Evolutionary conservation across 805 yeast genomes (phyloP).

Genomic region (Kodamaea neixiangensis): DNA sequence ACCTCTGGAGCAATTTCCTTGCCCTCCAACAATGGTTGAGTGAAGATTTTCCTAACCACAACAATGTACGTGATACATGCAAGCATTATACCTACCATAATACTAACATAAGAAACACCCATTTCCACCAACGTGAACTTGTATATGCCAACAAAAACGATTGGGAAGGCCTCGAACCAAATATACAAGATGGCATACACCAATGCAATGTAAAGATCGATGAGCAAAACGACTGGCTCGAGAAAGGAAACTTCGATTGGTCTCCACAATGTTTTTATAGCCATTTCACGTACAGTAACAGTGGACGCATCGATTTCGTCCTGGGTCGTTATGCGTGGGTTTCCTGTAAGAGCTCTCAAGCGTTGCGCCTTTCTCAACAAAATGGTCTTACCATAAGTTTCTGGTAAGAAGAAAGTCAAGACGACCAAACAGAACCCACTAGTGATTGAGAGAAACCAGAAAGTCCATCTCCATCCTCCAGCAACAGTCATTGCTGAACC

Average conservation of each 20-base stretch:
- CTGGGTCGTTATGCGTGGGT: slow-evolving; percentile 42
- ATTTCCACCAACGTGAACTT: slow-evolving; percentile 48
- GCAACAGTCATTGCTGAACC: slow-evolving; percentile 47
- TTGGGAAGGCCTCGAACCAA: slow-evolving; percentile 64
- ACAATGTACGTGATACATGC: slow-evolving; percentile 15
- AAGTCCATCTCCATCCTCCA: slow-evolving; percentile 54
- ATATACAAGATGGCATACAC: slow-evolving; percentile 54
- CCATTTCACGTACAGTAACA: slow-evolving; percentile 16
- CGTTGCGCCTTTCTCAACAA: slow-evolving; percentile 49
- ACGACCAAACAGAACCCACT: slow-evolving; percentile 39
- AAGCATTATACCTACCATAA: slow-evolving; percentile 44
- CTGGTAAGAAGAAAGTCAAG: slow-evolving; percentile 45
- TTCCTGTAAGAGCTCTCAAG: slow-evolving; percentile 51
- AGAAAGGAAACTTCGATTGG: slow-evolving; percentile 50
- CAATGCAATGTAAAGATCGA: slow-evolving; percentile 53
- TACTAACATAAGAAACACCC: slow-evolving; percentile 51
- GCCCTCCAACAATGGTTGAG: slow-evolving; percentile 14
- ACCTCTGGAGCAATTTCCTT: slow-evolving; percentile 18
- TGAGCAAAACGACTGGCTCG: slow-evolving; percentile 60
- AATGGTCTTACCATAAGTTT: slow-evolving; percentile 49
- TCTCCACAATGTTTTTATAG: slow-evolving; percentile 42
- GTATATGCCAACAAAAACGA: slow-evolving; percentile 48
- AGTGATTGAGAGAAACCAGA: slow-evolving; percentile 51
- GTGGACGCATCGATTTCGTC: slow-evolving; percentile 36
- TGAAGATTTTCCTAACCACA: slow-evolving; percentile 13